phyloP scores from a whole-genome alignment of 2,329 filamentous ascomycete species.

The Apiospora saccharicola region DNA sequence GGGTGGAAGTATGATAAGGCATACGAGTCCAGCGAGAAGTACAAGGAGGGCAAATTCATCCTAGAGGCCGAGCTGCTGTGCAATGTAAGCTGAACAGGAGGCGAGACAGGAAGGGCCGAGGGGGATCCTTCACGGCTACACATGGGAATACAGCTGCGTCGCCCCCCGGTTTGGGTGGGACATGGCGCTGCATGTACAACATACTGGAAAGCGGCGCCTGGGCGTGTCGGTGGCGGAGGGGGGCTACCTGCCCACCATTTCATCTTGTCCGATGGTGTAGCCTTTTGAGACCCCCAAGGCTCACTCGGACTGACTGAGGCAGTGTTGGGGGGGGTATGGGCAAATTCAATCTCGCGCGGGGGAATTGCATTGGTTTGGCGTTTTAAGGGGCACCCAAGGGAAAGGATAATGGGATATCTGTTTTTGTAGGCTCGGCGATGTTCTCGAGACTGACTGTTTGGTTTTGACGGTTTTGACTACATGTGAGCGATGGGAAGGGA shows the following conservation, averaged over 20 bases:
- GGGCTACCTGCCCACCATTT: neutral
- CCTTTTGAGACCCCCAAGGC: neutral
- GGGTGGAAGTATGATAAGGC: constrained; percentile 99
- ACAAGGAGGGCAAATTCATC: constrained; percentile 99
- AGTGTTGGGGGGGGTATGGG: neutral
- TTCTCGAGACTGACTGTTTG: neutral
- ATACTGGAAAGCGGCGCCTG: neutral
- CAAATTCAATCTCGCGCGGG: neutral
- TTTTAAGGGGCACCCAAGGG: neutral
- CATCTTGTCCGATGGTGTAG: neutral
- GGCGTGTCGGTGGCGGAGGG: neutral
- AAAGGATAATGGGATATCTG: neutral
- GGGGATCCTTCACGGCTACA: neutral
- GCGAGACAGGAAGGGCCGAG: neutral
- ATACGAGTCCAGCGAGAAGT: constrained; percentile 90
- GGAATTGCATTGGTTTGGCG: constrained; percentile 17
- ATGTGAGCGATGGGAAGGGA: neutral
- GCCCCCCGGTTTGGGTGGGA: neutral
- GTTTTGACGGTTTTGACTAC: neutral
- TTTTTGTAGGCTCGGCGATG: neutral
- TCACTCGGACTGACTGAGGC: neutral
- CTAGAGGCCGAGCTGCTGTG: constrained; percentile 90
- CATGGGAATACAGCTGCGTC: neutral
- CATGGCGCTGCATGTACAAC: neutral
- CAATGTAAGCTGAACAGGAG: constrained; percentile 65